phyloP scores from a whole-genome alignment of 345 rosid species.

The Schrenkiella parvula region DNA sequence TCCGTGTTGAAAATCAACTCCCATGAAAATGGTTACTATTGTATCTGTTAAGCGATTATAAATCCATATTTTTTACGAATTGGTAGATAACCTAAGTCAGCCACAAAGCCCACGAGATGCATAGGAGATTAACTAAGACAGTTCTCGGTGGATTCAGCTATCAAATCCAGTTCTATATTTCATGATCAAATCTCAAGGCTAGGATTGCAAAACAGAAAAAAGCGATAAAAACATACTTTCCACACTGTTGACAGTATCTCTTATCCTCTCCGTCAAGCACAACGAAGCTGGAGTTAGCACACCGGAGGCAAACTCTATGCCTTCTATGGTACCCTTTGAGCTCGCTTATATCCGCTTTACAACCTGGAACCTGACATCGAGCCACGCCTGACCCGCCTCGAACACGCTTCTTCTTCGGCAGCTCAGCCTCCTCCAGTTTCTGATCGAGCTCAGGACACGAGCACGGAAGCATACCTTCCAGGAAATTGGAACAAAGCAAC shows the following conservation, averaged over 20 bases:
- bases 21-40: not conserved
- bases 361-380: slow-evolving; percentile 75
- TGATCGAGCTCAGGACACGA: slow-evolving; percentile 92
- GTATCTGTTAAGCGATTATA: not conserved
- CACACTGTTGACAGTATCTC: slow-evolving; percentile 99
- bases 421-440: slow-evolving; percentile 53
- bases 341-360: slow-evolving; percentile 81
- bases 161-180: not conserved
- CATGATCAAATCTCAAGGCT: not conserved
- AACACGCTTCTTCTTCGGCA: slow-evolving; percentile 64
- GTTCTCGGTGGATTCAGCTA: not conserved
- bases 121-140: not conserved
- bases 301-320: slow-evolving; percentile 82
- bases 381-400: slow-evolving; percentile 32
- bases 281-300: slow-evolving; percentile 66
- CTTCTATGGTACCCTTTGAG: slow-evolving; percentile 90
- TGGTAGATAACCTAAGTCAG: slow-evolving; percentile 6
- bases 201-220: not conserved
- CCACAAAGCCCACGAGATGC: slow-evolving; percentile 9
- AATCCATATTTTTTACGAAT: not conserved
- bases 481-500: slow-evolving; percentile 69
- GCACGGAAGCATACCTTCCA: slow-evolving; percentile 82
- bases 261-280: slow-evolving; percentile 60
- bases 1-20: not conserved
- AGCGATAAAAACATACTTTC: slow-evolving; percentile 50